Evolutionary conservation across 257 asterid genomes (phyloP).

Genomic region (Jacaranda mimosifolia): DNA sequence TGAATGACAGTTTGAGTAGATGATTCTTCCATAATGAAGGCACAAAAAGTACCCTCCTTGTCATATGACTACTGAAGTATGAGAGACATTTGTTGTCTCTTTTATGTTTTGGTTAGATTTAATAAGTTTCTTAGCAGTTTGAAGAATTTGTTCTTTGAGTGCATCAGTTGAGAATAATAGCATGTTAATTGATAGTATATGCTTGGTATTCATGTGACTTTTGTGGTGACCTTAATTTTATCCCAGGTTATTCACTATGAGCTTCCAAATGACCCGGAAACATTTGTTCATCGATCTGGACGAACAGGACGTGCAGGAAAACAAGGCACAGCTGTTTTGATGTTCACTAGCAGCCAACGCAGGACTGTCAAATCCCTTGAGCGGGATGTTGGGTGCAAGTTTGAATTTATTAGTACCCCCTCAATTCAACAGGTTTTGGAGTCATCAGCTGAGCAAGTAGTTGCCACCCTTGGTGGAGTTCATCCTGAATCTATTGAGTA

Average conservation of each 20-base stretch:
- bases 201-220: background rate
- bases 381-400: slow-evolving; percentile 78
- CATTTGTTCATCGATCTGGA: slow-evolving; percentile 98
- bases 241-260: slow-evolving; percentile 89
- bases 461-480: slow-evolving; percentile 57
- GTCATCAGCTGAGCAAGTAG: slow-evolving; percentile 72
- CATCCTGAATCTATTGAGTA: slow-evolving; percentile 66
- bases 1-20: too few species aligned
- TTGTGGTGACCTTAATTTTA: background rate
- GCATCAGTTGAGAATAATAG: background rate
- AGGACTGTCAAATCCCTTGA: slow-evolving; percentile 80
- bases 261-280: slow-evolving; percentile 95
- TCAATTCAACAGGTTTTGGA: slow-evolving; percentile 79
- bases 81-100: background rate
- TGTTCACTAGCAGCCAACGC: slow-evolving; percentile 84
- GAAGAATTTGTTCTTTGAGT: background rate
- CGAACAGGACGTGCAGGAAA: slow-evolving; percentile 98
- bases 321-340: slow-evolving; percentile 69
- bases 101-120: background rate
- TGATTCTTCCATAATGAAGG: too few species aligned
- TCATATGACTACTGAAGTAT: too few species aligned
- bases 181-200: background rate
- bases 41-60: too few species aligned
- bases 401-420: slow-evolving; percentile 78
- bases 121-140: too few species aligned